phyloP scores from a whole-genome alignment of 257 asterid genomes.

The Solanum lignicaule region DNA sequence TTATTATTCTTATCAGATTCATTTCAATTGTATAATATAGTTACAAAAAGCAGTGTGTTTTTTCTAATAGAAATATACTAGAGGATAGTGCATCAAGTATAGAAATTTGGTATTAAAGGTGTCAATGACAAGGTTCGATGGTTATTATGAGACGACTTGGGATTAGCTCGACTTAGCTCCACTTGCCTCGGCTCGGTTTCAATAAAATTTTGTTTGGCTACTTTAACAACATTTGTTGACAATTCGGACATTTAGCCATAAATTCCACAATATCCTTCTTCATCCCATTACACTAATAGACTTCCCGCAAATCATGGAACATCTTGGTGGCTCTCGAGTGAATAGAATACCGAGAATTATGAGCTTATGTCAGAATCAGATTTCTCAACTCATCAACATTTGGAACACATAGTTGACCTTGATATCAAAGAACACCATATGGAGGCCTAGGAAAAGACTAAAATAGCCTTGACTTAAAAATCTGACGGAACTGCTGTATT shows the following conservation, averaged over 20 bases:
- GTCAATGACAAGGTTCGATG: background rate
- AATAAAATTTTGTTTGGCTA: background rate
- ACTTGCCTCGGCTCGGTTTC: background rate
- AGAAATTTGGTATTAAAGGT: background rate
- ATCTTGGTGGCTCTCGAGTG: background rate
- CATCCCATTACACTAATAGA: no score
- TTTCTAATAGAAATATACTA: background rate
- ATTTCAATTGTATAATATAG: no score
- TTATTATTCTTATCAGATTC: background rate
- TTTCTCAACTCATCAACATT: background rate
- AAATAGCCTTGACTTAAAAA: background rate
- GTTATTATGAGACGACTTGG: background rate
- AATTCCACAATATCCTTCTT: no score
- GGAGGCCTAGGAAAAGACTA: background rate
- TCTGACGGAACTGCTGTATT: no score
- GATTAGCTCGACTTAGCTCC: background rate
- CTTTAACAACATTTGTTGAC: background rate
- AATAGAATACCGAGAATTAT: background rate
- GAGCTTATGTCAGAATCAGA: background rate
- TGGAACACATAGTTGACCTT: background rate
- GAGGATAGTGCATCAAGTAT: background rate
- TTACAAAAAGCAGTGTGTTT: background rate
- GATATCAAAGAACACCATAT: background rate
- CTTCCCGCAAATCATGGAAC: background rate
- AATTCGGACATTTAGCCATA: background rate